These are phyloP conservation scores for Daedaleopsis sinensis DNA, from an alignment of 768 basidiomycete species.

Conservation along the genomic window DNA sequence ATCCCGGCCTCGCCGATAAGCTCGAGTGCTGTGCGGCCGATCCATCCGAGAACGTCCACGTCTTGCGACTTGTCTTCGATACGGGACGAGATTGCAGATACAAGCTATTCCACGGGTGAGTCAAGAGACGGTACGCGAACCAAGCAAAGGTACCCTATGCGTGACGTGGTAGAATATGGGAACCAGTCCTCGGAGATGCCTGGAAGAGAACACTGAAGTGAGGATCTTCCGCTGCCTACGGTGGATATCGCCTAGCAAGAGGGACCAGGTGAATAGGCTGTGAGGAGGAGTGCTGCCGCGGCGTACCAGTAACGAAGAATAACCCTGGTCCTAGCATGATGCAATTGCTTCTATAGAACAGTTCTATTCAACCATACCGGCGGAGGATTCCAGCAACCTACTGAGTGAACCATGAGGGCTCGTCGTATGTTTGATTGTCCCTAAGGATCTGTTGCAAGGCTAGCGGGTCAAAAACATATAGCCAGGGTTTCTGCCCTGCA, in stretches of 20 bases:
- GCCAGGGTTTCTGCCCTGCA: constrained; percentile 1
- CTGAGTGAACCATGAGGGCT: constrained; percentile 15
- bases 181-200: background rate
- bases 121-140: background rate
- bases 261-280: too few relatives aligned
- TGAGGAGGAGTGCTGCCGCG: too few relatives aligned
- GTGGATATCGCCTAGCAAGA: constrained; percentile 17
- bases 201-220: constrained; percentile 24
- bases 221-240: constrained; percentile 24
- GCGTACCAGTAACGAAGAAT: too few relatives aligned
- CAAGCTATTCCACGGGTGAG: background rate
- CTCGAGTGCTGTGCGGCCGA: constrained; percentile 21
- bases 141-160: background rate
- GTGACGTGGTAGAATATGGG: background rate
- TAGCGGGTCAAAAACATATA: constrained; percentile 21
- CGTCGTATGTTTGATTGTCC: constrained; percentile 18
- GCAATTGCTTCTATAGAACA: too few relatives aligned
- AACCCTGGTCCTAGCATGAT: too few relatives aligned
- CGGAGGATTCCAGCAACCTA: background rate
- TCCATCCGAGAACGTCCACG: constrained; percentile 20
- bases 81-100: background rate
- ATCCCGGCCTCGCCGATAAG: constrained; percentile 20
- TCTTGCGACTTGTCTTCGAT: background rate
- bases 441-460: constrained; percentile 23
- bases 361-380: background rate